These are phyloP conservation scores for Gossypium mustelinum DNA, from an alignment of 345 rosid genomes.

Conservation along the genomic window DNA sequence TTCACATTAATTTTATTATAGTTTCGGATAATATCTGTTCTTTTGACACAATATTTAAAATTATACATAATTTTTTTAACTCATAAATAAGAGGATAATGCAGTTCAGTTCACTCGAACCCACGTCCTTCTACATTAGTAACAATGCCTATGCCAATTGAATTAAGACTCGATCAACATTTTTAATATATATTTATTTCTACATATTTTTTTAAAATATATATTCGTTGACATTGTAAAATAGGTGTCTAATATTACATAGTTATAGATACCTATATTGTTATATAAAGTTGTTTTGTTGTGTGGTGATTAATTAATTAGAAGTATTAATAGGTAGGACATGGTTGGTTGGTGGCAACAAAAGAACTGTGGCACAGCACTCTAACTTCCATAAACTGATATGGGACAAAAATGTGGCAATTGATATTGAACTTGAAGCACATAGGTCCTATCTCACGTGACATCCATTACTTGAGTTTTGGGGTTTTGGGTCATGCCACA, in stretches of 20 bases:
- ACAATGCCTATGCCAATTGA: no score
- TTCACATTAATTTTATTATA: no score
- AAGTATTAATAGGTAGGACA: background rate
- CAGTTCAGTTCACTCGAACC: no score
- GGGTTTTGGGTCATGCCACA: no score
- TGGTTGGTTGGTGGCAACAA: background rate
- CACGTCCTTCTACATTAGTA: rapidly evolving
- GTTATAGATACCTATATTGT: background rate
- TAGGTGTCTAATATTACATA: background rate
- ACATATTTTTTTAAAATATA: no score
- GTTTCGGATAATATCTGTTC: no score
- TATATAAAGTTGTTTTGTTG: background rate
- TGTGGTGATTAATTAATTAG: background rate
- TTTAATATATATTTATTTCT: no score
- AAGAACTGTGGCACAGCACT: background rate
- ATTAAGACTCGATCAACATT: no score
- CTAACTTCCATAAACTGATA: background rate
- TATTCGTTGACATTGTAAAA: no score
- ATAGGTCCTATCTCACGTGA: background rate
- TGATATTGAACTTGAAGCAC: background rate
- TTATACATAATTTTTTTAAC: rapidly evolving
- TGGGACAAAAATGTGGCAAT: background rate
- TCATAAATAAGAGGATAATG: no score
- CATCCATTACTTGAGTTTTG: no score
- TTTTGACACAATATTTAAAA: no score